These are phyloP conservation scores for Capronia epimyces DNA, from an alignment of 2,329 filamentous ascomycete genomes.

Conservation along the genomic window DNA sequence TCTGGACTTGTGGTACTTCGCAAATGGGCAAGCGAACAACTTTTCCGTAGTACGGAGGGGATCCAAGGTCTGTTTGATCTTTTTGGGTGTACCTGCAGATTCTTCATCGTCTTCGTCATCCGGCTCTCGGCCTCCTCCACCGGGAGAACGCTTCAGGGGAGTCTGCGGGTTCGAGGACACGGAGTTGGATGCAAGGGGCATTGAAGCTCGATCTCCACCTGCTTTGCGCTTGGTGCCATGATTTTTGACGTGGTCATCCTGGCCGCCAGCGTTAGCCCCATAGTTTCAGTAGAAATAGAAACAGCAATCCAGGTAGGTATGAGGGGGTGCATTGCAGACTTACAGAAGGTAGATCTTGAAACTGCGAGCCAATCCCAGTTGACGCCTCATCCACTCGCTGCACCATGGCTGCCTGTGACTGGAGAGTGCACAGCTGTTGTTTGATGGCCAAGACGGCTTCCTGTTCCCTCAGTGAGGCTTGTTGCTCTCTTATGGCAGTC, in stretches of 20 bases:
- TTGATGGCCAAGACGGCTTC: slow-evolving; percentile 17
- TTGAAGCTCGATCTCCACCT: slow-evolving; percentile 2
- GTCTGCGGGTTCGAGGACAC: slow-evolving; percentile 7
- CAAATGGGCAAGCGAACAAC: slow-evolving; percentile 27
- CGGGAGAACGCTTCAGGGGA: slow-evolving; percentile 12
- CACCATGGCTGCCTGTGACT: slow-evolving; percentile 17
- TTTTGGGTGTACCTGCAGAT: slow-evolving; percentile 23
- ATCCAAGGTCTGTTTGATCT: slow-evolving; percentile 21
- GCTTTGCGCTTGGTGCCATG: slow-evolving; percentile 26
- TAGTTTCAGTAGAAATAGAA: no score
- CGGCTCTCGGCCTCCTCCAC: slow-evolving; percentile 7
- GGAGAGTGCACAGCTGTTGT: slow-evolving; percentile 19
- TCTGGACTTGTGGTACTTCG: slow-evolving; percentile 24
- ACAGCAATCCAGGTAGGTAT: no score
- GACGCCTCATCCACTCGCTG: slow-evolving; percentile 15
- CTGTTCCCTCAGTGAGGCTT: slow-evolving; percentile 20
- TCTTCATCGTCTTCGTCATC: slow-evolving; percentile 24
- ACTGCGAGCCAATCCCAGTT: slow-evolving; percentile 22
- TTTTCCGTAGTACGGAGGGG: slow-evolving; percentile 9
- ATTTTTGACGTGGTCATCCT: slow-evolving; percentile 9
- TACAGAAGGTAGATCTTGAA: slow-evolving; percentile 14
- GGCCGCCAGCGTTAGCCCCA: neutral
- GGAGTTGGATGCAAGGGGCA: slow-evolving; percentile 15
- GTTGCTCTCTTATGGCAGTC: slow-evolving; percentile 21
- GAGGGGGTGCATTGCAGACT: neutral